Percentiles rank a stretch among this genome's conserved stretches.
Conservation (phyloP, 2,329 filamentous ascomycete species). For the Lecanicillium sp. region DNA sequence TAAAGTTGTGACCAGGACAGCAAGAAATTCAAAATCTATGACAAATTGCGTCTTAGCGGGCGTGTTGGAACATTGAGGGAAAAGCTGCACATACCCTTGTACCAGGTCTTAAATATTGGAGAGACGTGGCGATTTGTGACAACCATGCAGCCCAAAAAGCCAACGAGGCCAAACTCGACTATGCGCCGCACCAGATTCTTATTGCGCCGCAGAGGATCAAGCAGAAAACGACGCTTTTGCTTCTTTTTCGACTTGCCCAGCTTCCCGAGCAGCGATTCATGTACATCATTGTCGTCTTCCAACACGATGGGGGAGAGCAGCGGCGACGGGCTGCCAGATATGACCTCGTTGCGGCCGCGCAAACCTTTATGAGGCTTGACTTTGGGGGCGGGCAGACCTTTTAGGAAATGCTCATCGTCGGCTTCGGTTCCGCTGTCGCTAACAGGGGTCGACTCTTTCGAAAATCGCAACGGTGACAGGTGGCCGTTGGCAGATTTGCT, state of each 20-base stretch:
- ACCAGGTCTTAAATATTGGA: slow-evolving; percentile 37
- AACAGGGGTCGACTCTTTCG: slow-evolving; percentile 48
- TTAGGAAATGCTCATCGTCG: slow-evolving; percentile 86
- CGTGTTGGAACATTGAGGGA: too few relatives aligned
- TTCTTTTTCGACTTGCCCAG: slow-evolving; percentile 10
- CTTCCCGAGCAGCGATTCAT: slow-evolving; percentile 15
- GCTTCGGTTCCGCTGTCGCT: slow-evolving; percentile 94
- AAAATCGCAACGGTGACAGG: slow-evolving; percentile 17
- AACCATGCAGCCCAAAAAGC: slow-evolving; percentile 39
- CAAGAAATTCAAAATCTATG: slow-evolving; percentile 35
- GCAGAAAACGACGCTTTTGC: slow-evolving; percentile 13
- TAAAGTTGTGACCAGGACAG: slow-evolving; percentile 29
- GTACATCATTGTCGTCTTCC: slow-evolving; percentile 28
- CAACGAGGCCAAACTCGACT: slow-evolving; percentile 44
- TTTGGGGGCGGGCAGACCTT: slow-evolving; percentile 75
- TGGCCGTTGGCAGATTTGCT: slow-evolving; percentile 10
- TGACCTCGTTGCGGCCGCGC: slow-evolving; percentile 46
- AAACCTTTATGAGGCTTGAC: slow-evolving; percentile 68
- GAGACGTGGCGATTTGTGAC: slow-evolving; percentile 37
- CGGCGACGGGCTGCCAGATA: slow-evolving; percentile 49
- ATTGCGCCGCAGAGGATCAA: slow-evolving; percentile 30
- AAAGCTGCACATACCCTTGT: slow-evolving; percentile 32
- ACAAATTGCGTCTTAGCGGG: too few relatives aligned
- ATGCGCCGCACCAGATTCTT: slow-evolving; percentile 44
- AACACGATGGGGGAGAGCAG: slow-evolving; percentile 38